Evolutionary conservation across 2,329 filamentous ascomycete genomes (phyloP).

Genomic region (Metarhizium anisopliae): DNA sequence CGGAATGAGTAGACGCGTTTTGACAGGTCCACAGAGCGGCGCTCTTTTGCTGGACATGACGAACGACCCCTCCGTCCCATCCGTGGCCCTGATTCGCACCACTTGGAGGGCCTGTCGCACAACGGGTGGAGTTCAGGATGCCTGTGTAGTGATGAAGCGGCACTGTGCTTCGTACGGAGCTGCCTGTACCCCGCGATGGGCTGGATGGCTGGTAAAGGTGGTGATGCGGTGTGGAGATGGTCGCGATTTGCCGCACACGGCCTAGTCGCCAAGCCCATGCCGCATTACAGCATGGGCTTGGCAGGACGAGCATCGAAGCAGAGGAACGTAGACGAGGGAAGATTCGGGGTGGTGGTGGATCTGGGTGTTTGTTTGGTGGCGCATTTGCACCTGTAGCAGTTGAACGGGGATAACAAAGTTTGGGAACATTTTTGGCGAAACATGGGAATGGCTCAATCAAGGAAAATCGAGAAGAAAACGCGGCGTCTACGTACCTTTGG

Average conservation of each 20-base stretch:
- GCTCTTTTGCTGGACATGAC: background rate
- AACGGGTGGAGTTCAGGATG: slow-evolving; percentile 1
- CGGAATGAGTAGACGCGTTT: background rate
- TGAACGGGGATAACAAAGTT: too few species aligned
- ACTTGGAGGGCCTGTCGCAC: background rate
- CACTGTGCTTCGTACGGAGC: background rate
- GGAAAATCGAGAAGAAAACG: background rate
- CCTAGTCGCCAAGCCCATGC: slow-evolving; percentile 3
- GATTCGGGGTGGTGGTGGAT: background rate
- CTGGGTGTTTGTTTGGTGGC: background rate
- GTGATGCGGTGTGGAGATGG: background rate
- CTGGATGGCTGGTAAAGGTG: background rate
- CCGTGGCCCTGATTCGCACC: background rate
- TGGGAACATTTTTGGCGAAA: background rate
- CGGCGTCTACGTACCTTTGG: slow-evolving; percentile 1
- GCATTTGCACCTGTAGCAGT: background rate
- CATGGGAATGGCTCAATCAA: background rate
- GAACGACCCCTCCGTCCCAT: background rate
- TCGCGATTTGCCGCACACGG: slow-evolving; percentile 1
- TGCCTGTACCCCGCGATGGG: background rate
- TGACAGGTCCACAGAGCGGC: slow-evolving; percentile 10
- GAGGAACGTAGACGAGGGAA: background rate
- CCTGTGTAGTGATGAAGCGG: background rate
- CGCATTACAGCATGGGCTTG: background rate
- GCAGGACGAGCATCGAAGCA: background rate